Percentiles rank a stretch among this genome's conserved stretches.
These are phyloP conservation scores for Picochlorum sp. DNA, from an alignment of 139 green algal genomes.

Conservation along the genomic window DNA sequence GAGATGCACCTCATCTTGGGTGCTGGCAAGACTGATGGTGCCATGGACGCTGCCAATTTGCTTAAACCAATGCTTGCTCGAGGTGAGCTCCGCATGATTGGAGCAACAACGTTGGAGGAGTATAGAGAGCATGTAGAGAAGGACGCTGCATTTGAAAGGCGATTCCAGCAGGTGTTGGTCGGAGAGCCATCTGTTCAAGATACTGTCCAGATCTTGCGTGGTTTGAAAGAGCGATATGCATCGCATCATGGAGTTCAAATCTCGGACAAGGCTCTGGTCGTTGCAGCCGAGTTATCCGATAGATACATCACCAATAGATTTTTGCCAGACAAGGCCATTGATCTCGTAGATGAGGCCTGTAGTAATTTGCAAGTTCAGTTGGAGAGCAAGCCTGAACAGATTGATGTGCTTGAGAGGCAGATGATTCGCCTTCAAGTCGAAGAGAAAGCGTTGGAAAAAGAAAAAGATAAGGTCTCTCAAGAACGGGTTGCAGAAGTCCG, in stretches of 20 bases:
- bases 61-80: constrained; percentile 94
- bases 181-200: constrained; percentile 75
- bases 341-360: constrained; percentile 76
- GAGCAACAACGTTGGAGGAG: constrained; percentile 84
- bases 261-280: constrained; percentile 58
- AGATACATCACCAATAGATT: constrained; percentile 61
- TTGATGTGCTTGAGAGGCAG: constrained; percentile 74
- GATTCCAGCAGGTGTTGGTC: constrained; percentile 83
- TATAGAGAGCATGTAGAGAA: constrained; percentile 93
- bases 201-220: constrained; percentile 90
- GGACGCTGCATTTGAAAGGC: constrained; percentile 81
- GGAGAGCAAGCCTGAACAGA: constrained; percentile 65
- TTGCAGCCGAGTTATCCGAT: constrained; percentile 54
- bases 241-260: constrained; percentile 70
- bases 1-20: constrained; percentile 78
- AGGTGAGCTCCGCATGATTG: constrained; percentile 91
- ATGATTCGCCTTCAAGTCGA: constrained; percentile 63
- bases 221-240: constrained; percentile 81
- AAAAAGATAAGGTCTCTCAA: constrained; percentile 72
- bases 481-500: constrained; percentile 57
- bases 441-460: constrained; percentile 70
- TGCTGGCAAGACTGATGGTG: constrained; percentile 63
- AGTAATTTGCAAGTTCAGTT: constrained; percentile 61
- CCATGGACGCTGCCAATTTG: constrained; percentile 92
- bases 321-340: constrained; percentile 84